phyloP scores from a whole-genome alignment of 495 filamentous ascomycete species.

The Aspergillus bridgeri region DNA sequence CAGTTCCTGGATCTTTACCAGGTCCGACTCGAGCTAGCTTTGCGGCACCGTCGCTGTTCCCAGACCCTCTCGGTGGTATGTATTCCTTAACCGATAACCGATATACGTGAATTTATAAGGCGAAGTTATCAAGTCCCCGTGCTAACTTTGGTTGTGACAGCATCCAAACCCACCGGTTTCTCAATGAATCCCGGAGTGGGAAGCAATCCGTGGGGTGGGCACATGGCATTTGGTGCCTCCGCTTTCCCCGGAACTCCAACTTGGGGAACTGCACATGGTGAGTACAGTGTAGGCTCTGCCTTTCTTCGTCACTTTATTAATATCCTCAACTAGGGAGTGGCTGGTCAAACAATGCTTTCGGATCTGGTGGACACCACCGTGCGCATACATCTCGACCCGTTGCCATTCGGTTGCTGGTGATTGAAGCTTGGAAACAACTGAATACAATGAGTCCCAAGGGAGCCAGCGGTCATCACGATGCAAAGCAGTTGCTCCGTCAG shows the following conservation, averaged over 20 bases:
- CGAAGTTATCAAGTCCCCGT: not conserved
- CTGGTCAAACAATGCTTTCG: constrained; percentile 54
- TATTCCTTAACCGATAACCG: not conserved
- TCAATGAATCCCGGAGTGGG: constrained; percentile 33
- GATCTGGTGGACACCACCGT: constrained; percentile 41
- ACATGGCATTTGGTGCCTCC: constrained; percentile 41
- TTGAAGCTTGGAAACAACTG: constrained; percentile 58
- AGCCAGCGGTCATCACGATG: constrained; percentile 58
- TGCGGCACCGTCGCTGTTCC: constrained; percentile 46
- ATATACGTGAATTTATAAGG: too few relatives aligned
- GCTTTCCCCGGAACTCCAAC: constrained; percentile 37
- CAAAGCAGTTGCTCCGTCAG: constrained; percentile 61
- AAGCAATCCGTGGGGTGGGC: constrained; percentile 36
- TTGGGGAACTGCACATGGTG: constrained; percentile 43
- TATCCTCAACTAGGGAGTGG: constrained; percentile 32
- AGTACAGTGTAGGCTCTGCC: constrained; percentile 12
- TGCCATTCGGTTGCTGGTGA: constrained; percentile 55
- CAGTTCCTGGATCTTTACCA: constrained; percentile 30
- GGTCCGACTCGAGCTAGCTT: constrained; percentile 44
- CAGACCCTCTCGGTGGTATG: constrained; percentile 49
- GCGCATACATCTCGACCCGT: constrained; percentile 50
- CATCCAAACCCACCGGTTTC: constrained; percentile 35
- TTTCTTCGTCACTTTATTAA: constrained; percentile 19
- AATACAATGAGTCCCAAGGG: constrained; percentile 35
- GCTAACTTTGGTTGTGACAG: constrained; percentile 19